Base-by-base conservation (phyloP, 352 stramenopile genomes). In the Pythium brassicae region DNA sequence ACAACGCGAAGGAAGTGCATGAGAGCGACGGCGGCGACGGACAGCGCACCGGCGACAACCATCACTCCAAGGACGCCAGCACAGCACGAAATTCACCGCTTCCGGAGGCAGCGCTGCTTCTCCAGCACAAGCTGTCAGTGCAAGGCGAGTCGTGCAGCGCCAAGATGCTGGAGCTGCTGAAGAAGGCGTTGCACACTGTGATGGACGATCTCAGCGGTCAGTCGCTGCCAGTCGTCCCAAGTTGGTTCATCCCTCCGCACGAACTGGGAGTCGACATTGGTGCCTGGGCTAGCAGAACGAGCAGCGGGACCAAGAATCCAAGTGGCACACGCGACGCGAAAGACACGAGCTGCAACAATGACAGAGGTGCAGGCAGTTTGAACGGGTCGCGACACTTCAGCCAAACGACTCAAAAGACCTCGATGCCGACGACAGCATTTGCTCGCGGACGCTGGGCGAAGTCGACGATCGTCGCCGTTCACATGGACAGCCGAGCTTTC, bases 191-290 rank as follows among this genome's bases (percentile, higher is more conserved):
- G 7, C 14, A 34, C 4, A 14, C 14, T 8, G 45, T 50, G 45
- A 20, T 35, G 22, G n/a, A 12, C 17, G 40, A 35, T 32, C 44
- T 12, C 23, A 14, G 23, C 14, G 20, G 39, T 45, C 17, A 35
- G 29, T 35, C 29, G 4, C 29, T 35, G 9, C 12, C 26, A 9
- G 11, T 6, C 11, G 9, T 50, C 15, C 15, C 20, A 9, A 29
- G 19, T 9, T 50, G 76, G 62, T 92, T 91, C 51, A 64, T 96
- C 86, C 23, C 97, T 52, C 51, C 95, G 78, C 22, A 97, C 69
- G 29, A 86, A 80, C 45, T 97, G 87, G 61, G 95, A 92, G 25
- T 86, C 83, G 23, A 81, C 32, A 8, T 9, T 11, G 14, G 32
- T 14, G 32, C 32, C 8, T 37, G 32, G 32, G 14, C 2, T 9